These are phyloP conservation scores for Acacia pycnantha DNA, from an alignment of 331 rosid genomes.

Conservation along the genomic window DNA sequence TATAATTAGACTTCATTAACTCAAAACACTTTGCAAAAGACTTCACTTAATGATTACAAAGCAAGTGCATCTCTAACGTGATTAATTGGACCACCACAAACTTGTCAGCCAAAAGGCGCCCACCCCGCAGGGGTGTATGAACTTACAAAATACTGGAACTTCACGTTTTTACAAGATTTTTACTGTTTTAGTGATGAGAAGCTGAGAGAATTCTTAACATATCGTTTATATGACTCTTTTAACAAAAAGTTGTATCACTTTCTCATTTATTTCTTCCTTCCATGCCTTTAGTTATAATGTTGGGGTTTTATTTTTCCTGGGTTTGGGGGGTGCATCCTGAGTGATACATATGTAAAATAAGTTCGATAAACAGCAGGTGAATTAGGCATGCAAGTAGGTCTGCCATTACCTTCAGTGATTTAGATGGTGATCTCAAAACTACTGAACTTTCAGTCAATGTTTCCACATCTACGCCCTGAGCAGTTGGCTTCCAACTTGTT, in stretches of 20 bases:
- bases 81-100: neutral
- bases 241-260: neutral
- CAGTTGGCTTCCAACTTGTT: conserved; percentile 46
- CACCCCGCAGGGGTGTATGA: too few species aligned
- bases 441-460: conserved; percentile 48
- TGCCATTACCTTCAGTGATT: conserved; percentile 62
- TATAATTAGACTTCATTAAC: neutral
- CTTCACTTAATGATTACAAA: neutral
- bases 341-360: neutral
- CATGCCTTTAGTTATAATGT: neutral
- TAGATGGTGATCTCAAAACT: conserved; percentile 70
- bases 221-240: neutral
- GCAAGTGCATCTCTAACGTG: neutral
- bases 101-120: too few species aligned
- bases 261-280: neutral
- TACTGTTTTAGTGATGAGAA: neutral
- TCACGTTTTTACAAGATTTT: neutral
- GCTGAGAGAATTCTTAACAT: too few species aligned
- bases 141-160: too few species aligned
- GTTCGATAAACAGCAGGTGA: neutral
- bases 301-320: neutral
- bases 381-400: neutral
- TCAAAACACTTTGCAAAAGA: neutral
- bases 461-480: conserved; percentile 46
- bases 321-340: neutral